phyloP scores from a whole-genome alignment of 495 filamentous ascomycete species.

The Xylaria castorea region DNA sequence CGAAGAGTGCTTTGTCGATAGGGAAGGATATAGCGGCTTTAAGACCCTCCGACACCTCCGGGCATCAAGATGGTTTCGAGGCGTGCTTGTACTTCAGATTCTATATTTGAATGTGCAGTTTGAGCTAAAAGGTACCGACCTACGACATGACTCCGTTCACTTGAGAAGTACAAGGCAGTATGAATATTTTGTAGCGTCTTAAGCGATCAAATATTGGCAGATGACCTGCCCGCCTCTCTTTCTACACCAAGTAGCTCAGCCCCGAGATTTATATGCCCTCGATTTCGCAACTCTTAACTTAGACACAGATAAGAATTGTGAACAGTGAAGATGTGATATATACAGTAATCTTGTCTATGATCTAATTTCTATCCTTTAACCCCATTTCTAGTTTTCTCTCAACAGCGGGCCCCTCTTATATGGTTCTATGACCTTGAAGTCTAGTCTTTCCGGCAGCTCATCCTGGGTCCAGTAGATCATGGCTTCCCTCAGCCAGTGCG shows the following conservation, averaged over 20 bases:
- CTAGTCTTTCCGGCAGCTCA: constrained; percentile 40
- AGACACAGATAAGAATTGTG: background rate
- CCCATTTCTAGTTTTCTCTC: constrained; percentile 34
- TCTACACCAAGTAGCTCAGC: background rate
- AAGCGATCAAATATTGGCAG: background rate
- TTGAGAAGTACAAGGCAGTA: background rate
- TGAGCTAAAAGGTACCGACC: background rate
- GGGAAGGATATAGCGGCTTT: background rate
- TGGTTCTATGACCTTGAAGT: constrained; percentile 46
- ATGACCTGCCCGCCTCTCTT: background rate
- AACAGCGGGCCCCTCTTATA: constrained; percentile 50
- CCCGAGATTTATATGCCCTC: background rate
- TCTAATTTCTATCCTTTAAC: constrained; percentile 19
- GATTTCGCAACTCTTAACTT: background rate
- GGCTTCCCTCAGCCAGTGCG: constrained; percentile 54
- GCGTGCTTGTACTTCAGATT: background rate
- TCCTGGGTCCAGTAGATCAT: constrained; percentile 50
- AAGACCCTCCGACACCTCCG: background rate
- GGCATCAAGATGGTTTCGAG: background rate
- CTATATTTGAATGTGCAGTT: background rate
- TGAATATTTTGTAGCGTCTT: background rate
- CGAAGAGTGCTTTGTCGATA: background rate
- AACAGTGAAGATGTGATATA: background rate
- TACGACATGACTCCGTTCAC: background rate
- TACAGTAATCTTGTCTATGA: constrained; percentile 1